Evolutionary conservation across 73 alveolate genomes (phyloP).

Genomic region (Blepharisma stoltei): DNA sequence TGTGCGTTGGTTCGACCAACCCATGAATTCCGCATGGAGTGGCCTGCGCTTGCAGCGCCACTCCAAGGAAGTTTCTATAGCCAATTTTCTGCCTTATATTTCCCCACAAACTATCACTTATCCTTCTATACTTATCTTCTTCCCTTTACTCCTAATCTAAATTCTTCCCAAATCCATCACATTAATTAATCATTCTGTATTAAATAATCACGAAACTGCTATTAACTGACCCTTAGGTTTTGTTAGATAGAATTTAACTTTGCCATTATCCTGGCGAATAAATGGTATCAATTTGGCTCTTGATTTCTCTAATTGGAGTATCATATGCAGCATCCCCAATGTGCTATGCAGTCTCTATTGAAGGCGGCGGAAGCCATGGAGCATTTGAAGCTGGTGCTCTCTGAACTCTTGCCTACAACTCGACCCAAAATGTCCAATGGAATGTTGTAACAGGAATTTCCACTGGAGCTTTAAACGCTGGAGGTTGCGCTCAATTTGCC

Average conservation of each 20-base stretch:
- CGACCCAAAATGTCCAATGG: slow-evolving; percentile 33
- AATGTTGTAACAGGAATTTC: slow-evolving; percentile 66
- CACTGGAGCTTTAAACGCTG: slow-evolving; percentile 60
- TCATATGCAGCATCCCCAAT: not conserved
- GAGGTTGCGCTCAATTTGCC: slow-evolving; percentile 35
- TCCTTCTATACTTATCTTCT: too few relatives aligned
- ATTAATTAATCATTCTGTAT: not conserved
- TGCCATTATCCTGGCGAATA: not conserved
- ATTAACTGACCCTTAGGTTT: not conserved
- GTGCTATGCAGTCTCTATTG: slow-evolving; percentile 45
- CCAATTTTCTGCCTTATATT: too few relatives aligned
- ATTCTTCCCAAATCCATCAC: not conserved
- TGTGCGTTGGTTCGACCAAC: too few relatives aligned
- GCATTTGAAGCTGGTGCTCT: slow-evolving; percentile 65
- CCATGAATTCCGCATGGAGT: too few relatives aligned
- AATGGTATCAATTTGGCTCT: not conserved
- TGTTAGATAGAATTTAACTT: not conserved
- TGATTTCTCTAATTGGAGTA: not conserved
- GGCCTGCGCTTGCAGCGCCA: too few relatives aligned
- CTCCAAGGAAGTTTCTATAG: too few relatives aligned
- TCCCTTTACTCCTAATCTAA: not conserved
- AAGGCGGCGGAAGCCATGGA: slow-evolving; percentile 67
- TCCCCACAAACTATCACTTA: too few relatives aligned
- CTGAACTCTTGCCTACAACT: slow-evolving; percentile 36
- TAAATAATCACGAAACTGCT: not conserved